A percentile compares a stretch with the other conserved stretches of the same genome.
These are phyloP conservation scores for Fusarium sublunatum DNA, from an alignment of 2,329 filamentous ascomycete species.

Conservation along the genomic window DNA sequence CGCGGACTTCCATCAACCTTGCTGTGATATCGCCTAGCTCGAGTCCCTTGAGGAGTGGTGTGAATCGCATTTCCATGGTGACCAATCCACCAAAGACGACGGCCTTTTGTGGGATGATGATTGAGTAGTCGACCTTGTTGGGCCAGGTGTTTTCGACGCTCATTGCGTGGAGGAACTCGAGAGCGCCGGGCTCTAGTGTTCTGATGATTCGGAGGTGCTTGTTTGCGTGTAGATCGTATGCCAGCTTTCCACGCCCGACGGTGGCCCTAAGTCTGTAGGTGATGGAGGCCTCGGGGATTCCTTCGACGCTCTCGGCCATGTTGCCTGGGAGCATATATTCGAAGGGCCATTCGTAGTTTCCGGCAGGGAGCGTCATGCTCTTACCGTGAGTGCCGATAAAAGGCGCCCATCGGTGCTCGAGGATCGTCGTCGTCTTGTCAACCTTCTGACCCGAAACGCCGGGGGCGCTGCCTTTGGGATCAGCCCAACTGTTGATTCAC, in stretches of 20 bases:
- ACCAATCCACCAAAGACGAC: constrained; percentile 92
- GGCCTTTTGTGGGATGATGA: constrained; percentile 92
- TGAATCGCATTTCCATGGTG: constrained; percentile 85
- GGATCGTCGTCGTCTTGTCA: constrained; percentile 69
- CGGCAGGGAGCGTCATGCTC: constrained; percentile 71
- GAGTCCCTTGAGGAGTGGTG: constrained; percentile 88
- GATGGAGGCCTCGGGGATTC: constrained; percentile 85
- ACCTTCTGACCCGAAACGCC: constrained; percentile 69
- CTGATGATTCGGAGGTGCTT: constrained; percentile 83
- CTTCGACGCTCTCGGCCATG: constrained; percentile 89
- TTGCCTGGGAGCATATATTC: constrained; percentile 77
- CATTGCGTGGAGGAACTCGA: constrained; percentile 88
- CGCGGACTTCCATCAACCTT: constrained; percentile 82
- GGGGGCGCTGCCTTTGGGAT: constrained; percentile 64
- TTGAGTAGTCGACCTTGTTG: constrained; percentile 96
- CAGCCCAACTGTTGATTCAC: constrained; percentile 58
- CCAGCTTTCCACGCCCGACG: constrained; percentile 85
- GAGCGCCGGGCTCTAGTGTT: constrained; percentile 78
- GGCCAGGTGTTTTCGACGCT: constrained; percentile 98
- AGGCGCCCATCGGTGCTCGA: constrained; percentile 75
- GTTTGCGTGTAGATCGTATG: constrained; percentile 84
- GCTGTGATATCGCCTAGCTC: constrained; percentile 85
- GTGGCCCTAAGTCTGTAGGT: constrained; percentile 93
- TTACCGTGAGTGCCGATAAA: constrained; percentile 70
- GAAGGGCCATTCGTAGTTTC: constrained; percentile 88